phyloP scores from a whole-genome alignment of 345 rosid genomes.

The Boechera retrofracta region DNA sequence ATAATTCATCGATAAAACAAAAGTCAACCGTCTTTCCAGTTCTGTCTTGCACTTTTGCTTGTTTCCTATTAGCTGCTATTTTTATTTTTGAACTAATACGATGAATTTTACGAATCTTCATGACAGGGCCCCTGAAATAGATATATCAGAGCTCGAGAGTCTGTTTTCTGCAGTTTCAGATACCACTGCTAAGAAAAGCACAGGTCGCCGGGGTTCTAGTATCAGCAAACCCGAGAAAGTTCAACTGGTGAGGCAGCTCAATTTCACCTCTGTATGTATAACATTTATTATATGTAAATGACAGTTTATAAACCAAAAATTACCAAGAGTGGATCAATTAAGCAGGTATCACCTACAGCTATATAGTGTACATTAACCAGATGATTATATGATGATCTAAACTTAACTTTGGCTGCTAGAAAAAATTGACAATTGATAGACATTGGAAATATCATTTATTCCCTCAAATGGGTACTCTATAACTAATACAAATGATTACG shows the following conservation, averaged over 20 bases:
- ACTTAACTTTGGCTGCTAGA: constrained; percentile 15
- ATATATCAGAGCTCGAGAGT: constrained; percentile 94
- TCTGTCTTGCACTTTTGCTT: neutral
- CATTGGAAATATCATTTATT: neutral
- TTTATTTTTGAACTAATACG: neutral
- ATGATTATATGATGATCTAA: constrained; percentile 18
- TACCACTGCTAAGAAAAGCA: constrained; percentile 61
- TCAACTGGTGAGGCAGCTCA: constrained; percentile 72
- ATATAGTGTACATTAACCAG: constrained; percentile 12
- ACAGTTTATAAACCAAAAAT: constrained; percentile 17
- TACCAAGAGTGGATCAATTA: constrained; percentile 3
- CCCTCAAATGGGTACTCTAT: constrained; percentile 15
- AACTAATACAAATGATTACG: neutral
- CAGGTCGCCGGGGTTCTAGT: constrained; percentile 80
- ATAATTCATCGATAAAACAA: neutral
- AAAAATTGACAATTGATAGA: constrained; percentile 4
- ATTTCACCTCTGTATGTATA: constrained; percentile 26
- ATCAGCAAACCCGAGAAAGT: constrained; percentile 92
- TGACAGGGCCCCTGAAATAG: constrained; percentile 97
- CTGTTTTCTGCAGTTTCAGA: constrained; percentile 91
- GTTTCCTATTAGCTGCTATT: constrained; percentile 7
- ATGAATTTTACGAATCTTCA: constrained; percentile 26
- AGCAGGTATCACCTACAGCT: constrained; percentile 12
- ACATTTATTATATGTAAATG: constrained; percentile 6
- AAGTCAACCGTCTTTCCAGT: neutral